Evolutionary conservation across 306 rosid genomes (phyloP).

Genomic region (Corylus avellana): DNA sequence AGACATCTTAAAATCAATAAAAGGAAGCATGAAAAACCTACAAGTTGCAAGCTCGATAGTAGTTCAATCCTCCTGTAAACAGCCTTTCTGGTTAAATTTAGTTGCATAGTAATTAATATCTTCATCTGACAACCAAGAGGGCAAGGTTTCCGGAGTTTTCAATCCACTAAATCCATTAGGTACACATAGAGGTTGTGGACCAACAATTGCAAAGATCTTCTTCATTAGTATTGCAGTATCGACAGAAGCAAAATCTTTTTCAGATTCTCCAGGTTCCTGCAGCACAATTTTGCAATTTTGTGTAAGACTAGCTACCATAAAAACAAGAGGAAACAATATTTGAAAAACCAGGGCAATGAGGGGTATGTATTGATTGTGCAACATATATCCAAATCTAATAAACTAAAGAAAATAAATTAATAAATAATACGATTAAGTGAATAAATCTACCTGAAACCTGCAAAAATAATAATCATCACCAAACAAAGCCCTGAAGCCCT

Average conservation of each 20-base stretch:
- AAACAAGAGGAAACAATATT: not conserved
- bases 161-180: constrained; percentile 46
- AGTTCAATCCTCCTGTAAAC: constrained; percentile 81
- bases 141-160: constrained; percentile 38
- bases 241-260: constrained; percentile 51
- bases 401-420: no score
- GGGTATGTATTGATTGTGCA: not conserved
- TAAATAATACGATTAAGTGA: not conserved
- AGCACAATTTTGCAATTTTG: constrained; percentile 11
- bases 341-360: not conserved
- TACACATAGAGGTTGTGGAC: constrained; percentile 42
- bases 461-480: constrained; percentile 65
- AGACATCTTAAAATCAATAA: not conserved
- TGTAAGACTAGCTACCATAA: not conserved
- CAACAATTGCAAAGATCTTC: constrained; percentile 39
- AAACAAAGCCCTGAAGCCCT: constrained; percentile 31
- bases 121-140: constrained; percentile 74
- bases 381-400: not conserved
- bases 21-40: constrained; percentile 36
- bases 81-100: constrained; percentile 60
- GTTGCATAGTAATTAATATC: constrained; percentile 51
- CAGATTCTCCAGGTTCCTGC: constrained; percentile 68
- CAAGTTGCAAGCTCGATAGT: constrained; percentile 63
- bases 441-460: constrained; percentile 60
- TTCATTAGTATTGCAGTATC: constrained; percentile 46